These are phyloP conservation scores for Hysterium pulicare DNA, from an alignment of 2,329 filamentous ascomycete genomes.

Conservation along the genomic window DNA sequence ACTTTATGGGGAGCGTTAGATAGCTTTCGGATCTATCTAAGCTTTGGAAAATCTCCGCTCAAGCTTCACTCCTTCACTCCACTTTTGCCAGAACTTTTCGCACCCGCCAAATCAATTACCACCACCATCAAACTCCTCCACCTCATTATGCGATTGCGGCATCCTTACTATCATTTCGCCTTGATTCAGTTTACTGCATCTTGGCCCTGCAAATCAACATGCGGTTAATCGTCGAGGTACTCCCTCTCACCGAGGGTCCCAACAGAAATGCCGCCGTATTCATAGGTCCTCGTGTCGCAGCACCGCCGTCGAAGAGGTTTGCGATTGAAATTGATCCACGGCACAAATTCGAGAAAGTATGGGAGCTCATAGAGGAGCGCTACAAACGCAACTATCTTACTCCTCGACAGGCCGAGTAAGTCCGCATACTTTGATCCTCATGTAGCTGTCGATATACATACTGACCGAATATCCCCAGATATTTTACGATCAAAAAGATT, in stretches of 20 bases:
- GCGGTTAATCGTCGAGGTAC: constrained; percentile 29
- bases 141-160: constrained; percentile 1
- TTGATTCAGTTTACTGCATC: constrained; percentile 4
- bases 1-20: too few relatives aligned
- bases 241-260: constrained; percentile 17
- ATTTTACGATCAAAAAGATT: constrained; percentile 35
- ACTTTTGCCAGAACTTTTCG: not conserved
- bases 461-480: constrained; percentile 9
- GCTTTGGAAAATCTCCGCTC: constrained; percentile 3
- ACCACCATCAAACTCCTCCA: not conserved
- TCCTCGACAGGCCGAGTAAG: constrained; percentile 18
- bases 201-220: constrained; percentile 14
- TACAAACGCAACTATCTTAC: constrained; percentile 34
- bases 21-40: too few relatives aligned
- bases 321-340: constrained; percentile 25
- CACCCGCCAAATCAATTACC: not conserved
- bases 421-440: too few relatives aligned
- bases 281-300: not conserved
- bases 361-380: constrained; percentile 27
- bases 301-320: constrained; percentile 21
- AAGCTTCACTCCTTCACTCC: not conserved
- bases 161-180: not conserved
- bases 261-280: not conserved
- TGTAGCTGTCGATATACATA: too few relatives aligned
- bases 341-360: constrained; percentile 29